These are phyloP conservation scores for Citrus glauca DNA, from an alignment of 345 rosid genomes.

Conservation along the genomic window DNA sequence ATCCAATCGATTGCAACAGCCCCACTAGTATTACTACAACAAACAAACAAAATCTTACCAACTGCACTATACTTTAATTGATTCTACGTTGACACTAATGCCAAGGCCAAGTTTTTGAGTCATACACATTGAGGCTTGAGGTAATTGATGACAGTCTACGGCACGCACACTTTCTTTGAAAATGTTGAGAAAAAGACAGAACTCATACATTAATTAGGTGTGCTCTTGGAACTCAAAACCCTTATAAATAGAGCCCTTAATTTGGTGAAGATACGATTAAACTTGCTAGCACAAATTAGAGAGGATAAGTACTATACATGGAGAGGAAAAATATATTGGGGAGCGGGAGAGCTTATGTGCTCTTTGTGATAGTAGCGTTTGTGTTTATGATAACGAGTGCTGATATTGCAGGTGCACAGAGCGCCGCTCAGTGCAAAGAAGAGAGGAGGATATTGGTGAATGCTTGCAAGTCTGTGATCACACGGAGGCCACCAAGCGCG, in stretches of 20 bases:
- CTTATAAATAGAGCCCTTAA: neutral
- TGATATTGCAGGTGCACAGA: neutral
- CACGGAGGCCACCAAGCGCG: slow-evolving; percentile 1
- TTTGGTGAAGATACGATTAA: neutral
- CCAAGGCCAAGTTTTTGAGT: neutral
- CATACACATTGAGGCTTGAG: neutral
- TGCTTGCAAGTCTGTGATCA: slow-evolving; percentile 9
- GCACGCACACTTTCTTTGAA: neutral
- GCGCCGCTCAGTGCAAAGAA: slow-evolving; percentile 7
- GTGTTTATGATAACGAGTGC: neutral
- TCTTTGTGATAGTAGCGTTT: neutral
- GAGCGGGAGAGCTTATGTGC: neutral
- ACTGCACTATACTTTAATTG: neutral
- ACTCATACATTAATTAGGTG: too few relatives aligned
- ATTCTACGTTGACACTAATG: neutral
- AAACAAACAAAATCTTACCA: too few relatives aligned
- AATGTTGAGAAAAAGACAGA: neutral
- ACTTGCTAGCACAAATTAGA: neutral
- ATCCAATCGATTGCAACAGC: too few relatives aligned
- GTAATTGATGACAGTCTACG: neutral
- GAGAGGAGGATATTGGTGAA: slow-evolving; percentile 12
- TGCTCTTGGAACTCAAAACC: neutral
- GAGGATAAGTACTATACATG: neutral
- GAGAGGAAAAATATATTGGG: neutral
- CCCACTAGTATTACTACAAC: too few relatives aligned